Percentiles rank a stretch among this genome's conserved stretches.
These are phyloP conservation scores for Lodderomyces parapsilosis DNA, from an alignment of 1,139 yeast genomes.

Conservation along the genomic window DNA sequence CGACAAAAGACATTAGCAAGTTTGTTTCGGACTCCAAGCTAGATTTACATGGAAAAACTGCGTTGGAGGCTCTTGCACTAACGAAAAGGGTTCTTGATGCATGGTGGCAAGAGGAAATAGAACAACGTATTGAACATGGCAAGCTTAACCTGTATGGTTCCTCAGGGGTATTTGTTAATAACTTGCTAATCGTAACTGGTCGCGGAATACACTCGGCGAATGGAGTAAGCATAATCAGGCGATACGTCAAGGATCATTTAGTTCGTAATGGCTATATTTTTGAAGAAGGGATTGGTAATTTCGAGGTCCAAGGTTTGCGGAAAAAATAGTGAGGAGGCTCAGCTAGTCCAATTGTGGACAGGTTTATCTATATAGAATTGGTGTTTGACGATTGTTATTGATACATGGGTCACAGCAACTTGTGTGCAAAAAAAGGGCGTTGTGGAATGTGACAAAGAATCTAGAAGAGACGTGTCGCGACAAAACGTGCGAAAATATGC, in stretches of 20 bases:
- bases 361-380: no score
- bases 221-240: constrained; percentile 47
- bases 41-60: constrained; percentile 54
- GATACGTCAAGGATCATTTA: constrained; percentile 37
- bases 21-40: constrained; percentile 22
- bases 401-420: no score
- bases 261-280: constrained; percentile 32
- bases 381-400: not conserved
- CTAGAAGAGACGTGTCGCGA: not conserved
- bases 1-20: constrained; percentile 2
- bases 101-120: constrained; percentile 59
- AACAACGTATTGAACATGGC: constrained; percentile 39
- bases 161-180: constrained; percentile 30
- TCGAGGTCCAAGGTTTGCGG: constrained; percentile 38
- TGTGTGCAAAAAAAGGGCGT: no score
- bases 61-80: constrained; percentile 41
- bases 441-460: not conserved
- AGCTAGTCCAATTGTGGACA: not conserved
- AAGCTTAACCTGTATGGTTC: constrained; percentile 28
- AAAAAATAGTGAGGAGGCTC: no score
- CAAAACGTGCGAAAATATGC: not conserved
- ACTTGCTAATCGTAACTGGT: constrained; percentile 53
- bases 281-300: constrained; percentile 47
- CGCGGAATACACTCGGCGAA: constrained; percentile 61
- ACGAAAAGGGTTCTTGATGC: constrained; percentile 28